phyloP scores from a whole-genome alignment of 768 basidiomycete genomes.

The Leccinum truebloodii region DNA sequence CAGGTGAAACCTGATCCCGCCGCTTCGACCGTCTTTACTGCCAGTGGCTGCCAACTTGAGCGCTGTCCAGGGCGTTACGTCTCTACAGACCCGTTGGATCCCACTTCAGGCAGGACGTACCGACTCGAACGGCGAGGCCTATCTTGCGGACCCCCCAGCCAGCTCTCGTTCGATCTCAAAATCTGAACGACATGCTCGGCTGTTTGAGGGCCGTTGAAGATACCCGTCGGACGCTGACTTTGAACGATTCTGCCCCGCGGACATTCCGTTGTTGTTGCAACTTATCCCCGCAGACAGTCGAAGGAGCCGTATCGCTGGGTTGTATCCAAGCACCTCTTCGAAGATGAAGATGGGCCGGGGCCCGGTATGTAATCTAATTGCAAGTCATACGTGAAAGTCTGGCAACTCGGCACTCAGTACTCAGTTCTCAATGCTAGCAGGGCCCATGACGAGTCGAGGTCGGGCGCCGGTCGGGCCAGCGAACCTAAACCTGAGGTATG shows the following conservation, averaged over 20 bases:
- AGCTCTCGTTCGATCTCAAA: not conserved
- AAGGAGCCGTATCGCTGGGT: not conserved
- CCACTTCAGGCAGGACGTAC: not conserved
- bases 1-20: constrained; percentile 8
- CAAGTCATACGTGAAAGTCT: not conserved
- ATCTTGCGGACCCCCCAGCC: not conserved
- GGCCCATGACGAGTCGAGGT: not conserved
- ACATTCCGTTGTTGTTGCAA: not conserved
- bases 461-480: not conserved
- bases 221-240: not conserved
- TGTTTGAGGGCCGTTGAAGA: constrained; percentile 5
- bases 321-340: not conserved
- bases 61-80: not conserved
- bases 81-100: not conserved
- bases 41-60: not conserved
- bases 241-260: constrained; percentile 2
- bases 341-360: not conserved
- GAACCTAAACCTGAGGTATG: not conserved
- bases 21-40: not conserved
- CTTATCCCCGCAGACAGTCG: not conserved
- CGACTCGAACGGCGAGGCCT: not conserved
- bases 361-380: not conserved
- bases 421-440: not conserved
- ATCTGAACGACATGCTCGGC: not conserved
- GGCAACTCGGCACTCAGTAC: not conserved